These are phyloP conservation scores for Macrophomina pseudophaseolina DNA, from an alignment of 2,329 filamentous ascomycete species.

Conservation along the genomic window DNA sequence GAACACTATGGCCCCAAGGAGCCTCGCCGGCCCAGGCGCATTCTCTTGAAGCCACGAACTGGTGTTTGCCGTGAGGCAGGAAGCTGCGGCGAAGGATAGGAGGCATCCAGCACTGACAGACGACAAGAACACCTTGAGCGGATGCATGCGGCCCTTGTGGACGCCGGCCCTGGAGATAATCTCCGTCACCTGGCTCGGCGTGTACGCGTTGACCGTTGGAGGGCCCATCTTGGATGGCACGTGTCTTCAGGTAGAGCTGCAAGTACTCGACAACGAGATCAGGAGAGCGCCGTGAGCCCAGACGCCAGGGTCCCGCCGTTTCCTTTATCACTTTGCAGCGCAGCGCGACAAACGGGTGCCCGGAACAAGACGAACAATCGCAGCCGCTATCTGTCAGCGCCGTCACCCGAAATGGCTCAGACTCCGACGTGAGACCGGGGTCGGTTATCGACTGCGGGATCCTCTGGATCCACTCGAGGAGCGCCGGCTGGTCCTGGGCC, in stretches of 20 bases:
- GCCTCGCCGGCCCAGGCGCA: slow-evolving; percentile 13
- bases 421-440: background rate
- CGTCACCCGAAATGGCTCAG: background rate
- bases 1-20: slow-evolving; percentile 22
- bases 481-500: background rate
- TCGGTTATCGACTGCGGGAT: slow-evolving; percentile 1
- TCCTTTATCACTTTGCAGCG: background rate
- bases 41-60: slow-evolving; percentile 23
- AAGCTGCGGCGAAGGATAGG: slow-evolving; percentile 51
- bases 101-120: slow-evolving; percentile 58
- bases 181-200: slow-evolving; percentile 57
- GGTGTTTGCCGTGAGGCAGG: slow-evolving; percentile 22
- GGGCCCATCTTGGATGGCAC: background rate
- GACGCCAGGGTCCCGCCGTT: background rate
- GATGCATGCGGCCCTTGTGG: slow-evolving; percentile 58
- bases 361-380: background rate
- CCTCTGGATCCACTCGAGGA: background rate
- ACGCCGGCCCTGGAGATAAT: slow-evolving; percentile 56
- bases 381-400: slow-evolving; percentile 5
- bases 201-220: slow-evolving; percentile 45
- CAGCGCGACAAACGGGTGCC: background rate
- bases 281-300: background rate
- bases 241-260: background rate
- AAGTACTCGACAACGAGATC: background rate
- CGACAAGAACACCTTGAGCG: slow-evolving; percentile 60